phyloP scores from a whole-genome alignment of 352 stramenopile genomes.

The Globisporangium polare region DNA sequence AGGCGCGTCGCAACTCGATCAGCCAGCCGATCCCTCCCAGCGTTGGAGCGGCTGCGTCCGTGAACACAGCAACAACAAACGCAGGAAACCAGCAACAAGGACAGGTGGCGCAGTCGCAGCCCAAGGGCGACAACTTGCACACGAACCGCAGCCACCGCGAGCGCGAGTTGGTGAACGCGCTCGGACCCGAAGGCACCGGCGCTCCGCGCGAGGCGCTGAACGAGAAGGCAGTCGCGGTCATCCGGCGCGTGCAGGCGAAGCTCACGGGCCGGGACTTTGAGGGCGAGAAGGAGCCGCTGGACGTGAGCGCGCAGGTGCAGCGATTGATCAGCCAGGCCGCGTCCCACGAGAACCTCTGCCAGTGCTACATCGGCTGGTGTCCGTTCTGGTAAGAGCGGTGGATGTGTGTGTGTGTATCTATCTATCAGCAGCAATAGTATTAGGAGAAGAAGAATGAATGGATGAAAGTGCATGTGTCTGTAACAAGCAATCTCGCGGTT shows the following conservation, averaged over 20 bases:
- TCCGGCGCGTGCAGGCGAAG: constrained; percentile 98
- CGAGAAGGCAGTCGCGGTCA: constrained; percentile 95
- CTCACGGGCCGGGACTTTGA: constrained; percentile 98
- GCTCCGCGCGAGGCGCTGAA: constrained; percentile 90
- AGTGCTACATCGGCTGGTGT: constrained; percentile 99
- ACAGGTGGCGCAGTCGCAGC: constrained; percentile 46
- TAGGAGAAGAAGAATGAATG: too few relatives aligned
- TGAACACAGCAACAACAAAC: neutral
- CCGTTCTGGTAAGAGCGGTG: constrained; percentile 66
- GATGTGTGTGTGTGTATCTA: neutral
- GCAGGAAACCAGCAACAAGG: constrained; percentile 3
- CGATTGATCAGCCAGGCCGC: constrained; percentile 97
- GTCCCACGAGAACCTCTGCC: constrained; percentile 98
- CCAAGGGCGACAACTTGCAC: constrained; percentile 43
- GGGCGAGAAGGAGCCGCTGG: constrained; percentile 59
- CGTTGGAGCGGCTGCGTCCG: neutral
- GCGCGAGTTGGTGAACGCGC: constrained; percentile 65
- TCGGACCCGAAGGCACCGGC: constrained; percentile 76
- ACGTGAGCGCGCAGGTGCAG: constrained; percentile 89
- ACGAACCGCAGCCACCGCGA: constrained; percentile 82
- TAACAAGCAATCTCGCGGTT: too few relatives aligned
- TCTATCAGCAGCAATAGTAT: constrained; percentile 1
- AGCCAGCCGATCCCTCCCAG: constrained; percentile 16
- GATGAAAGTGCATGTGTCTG: too few relatives aligned
- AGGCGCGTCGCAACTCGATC: constrained; percentile 29